Evolutionary conservation across 2,329 filamentous ascomycete species (phyloP).

Genomic region (Cladosporium velox): DNA sequence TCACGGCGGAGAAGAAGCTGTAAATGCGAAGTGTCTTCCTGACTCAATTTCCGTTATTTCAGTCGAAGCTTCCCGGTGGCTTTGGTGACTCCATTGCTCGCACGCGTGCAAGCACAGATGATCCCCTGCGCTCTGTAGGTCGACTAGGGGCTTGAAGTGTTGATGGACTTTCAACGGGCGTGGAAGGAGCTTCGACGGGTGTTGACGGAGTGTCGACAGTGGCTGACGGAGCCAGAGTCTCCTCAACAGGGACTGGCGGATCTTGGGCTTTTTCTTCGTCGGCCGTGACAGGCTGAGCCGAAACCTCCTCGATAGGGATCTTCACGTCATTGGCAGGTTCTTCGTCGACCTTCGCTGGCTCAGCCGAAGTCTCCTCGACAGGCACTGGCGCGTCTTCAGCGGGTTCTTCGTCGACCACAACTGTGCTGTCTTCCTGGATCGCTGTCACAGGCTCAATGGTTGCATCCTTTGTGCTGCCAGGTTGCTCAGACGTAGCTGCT

Average conservation of each 20-base stretch:
- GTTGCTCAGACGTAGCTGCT: background rate
- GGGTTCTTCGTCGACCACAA: background rate
- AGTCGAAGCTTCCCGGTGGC: constrained; percentile 20
- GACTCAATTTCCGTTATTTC: background rate
- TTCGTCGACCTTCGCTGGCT: background rate
- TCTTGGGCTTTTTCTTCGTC: background rate
- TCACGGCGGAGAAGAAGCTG: background rate
- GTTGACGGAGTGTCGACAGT: background rate
- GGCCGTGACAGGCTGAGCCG: background rate
- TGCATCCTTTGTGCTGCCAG: background rate
- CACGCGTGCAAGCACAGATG: constrained; percentile 26
- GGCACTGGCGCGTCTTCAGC: background rate
- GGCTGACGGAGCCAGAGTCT: background rate
- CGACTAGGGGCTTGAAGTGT: constrained; percentile 4
- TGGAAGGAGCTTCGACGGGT: background rate
- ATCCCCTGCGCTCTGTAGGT: constrained; percentile 24
- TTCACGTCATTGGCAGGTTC: background rate
- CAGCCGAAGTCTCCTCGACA: background rate
- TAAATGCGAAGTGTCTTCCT: background rate
- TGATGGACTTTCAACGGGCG: background rate
- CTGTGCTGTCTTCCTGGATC: background rate
- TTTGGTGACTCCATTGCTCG: constrained; percentile 25
- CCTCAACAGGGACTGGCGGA: background rate
- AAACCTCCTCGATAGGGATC: background rate
- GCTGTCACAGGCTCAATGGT: background rate